These are phyloP conservation scores for Fusarium dlaminii DNA, from an alignment of 2,329 filamentous ascomycete species.

Conservation along the genomic window DNA sequence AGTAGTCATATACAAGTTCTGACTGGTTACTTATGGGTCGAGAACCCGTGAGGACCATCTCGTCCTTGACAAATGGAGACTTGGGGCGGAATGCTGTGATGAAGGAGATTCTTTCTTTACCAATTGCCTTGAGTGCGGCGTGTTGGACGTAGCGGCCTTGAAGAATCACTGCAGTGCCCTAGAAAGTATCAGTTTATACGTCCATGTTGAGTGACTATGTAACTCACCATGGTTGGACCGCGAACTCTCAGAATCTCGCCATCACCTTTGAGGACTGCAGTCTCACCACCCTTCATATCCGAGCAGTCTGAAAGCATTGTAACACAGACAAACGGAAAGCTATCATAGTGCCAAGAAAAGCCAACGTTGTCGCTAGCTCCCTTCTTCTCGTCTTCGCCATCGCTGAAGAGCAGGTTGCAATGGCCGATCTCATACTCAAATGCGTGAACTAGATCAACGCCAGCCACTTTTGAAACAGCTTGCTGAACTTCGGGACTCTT, in stretches of 20 bases:
- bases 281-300: constrained; percentile 72
- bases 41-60: constrained; percentile 68
- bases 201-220: no score
- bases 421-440: constrained; percentile 67
- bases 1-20: constrained; percentile 18
- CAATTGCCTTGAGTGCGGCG: constrained; percentile 67
- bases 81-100: constrained; percentile 73
- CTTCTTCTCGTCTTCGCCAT: constrained; percentile 51
- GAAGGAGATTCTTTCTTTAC: constrained; percentile 70
- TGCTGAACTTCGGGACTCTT: constrained; percentile 54
- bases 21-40: constrained; percentile 59
- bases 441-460: constrained; percentile 62
- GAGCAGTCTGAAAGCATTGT: constrained; percentile 72
- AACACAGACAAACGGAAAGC: constrained; percentile 76
- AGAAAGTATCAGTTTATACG: constrained; percentile 19
- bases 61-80: constrained; percentile 63
- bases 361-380: constrained; percentile 57
- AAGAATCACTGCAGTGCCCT: constrained; percentile 71
- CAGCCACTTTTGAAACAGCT: constrained; percentile 62
- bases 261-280: constrained; percentile 63
- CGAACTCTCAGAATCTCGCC: constrained; percentile 67
- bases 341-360: constrained; percentile 69
- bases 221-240: constrained; percentile 66
- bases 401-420: constrained; percentile 63
- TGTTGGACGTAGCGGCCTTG: constrained; percentile 75